A percentile compares a stretch with the other conserved stretches of the same genome.
Conservation (phyloP, 2,329 filamentous ascomycete species). For the Monosporascus sp. region DNA sequence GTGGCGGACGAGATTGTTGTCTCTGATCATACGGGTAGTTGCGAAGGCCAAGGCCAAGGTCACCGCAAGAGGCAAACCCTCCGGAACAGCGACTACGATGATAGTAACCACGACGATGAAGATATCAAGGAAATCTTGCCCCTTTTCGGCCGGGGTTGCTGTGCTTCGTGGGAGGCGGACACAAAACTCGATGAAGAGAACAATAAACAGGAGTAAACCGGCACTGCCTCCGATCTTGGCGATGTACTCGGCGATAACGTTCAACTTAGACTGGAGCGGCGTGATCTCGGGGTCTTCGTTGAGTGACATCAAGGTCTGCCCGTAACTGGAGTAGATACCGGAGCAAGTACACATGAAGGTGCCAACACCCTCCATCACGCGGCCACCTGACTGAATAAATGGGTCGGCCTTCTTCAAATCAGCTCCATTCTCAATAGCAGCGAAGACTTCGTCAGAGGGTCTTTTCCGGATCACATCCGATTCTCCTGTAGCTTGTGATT, state of each 20-base stretch:
- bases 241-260: conserved; percentile 70
- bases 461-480: conserved; percentile 69
- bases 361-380: conserved; percentile 71
- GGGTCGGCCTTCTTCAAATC: conserved; percentile 69
- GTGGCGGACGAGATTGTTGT: conserved; percentile 72
- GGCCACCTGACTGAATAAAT: conserved; percentile 79
- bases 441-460: conserved; percentile 61
- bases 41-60: conserved; percentile 72
- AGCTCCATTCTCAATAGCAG: conserved; percentile 61
- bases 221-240: conserved; percentile 72
- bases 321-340: conserved; percentile 68
- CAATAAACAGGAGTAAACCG: conserved; percentile 73
- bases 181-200: conserved; percentile 81
- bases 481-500: conserved; percentile 74
- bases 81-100: conserved; percentile 73
- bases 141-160: conserved; percentile 63
- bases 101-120: conserved; percentile 76
- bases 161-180: conserved; percentile 54
- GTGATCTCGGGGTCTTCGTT: conserved; percentile 71
- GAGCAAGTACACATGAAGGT: conserved; percentile 71
- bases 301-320: conserved; percentile 68
- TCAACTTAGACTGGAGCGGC: conserved; percentile 70
- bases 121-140: conserved; percentile 69
- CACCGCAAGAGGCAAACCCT: conserved; percentile 72
- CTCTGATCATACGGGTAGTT: conserved; percentile 69